Evolutionary conservation across 352 stramenopile genomes (phyloP), one percentile per base, ranked within the genome.

Genomic region (Phytophthora hybrid): DNA sequence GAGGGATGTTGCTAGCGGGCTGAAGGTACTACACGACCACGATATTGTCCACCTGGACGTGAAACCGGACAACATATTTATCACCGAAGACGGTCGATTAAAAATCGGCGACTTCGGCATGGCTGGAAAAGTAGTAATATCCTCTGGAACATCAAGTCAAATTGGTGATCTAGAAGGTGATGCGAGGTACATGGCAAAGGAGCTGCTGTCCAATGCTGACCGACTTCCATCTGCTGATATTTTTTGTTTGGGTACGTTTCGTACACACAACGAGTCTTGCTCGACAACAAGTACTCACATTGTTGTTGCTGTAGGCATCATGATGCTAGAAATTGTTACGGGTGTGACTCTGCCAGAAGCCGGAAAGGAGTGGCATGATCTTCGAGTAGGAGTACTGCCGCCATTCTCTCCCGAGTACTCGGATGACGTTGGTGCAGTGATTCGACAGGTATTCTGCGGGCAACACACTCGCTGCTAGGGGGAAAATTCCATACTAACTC

Each of bases 31-130:
- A 7, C 94, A 98, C 78, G 85, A 84, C 1, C 83, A 97, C 57
- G 73, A 83, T 0, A 88, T 99, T 34, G 93, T 99, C 19, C 97
- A 99, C 69, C 83, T 98, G 53, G 97, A 99, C 71, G 94, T 99
- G 69, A 99, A 99, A 73, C 96, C 97, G 13, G 94, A 96, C n/a
- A 99, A 99, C 71, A 92, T 99, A 58, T 98, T 99, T 71, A 89
- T 97, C 31, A 83, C 84, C 2, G 63, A 78, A 16, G 58, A 88
- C 19, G 90, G 90, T 1, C 37, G 57, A 14, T 58, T 98, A 21
- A 97, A 97, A 70, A 83, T 98, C 59, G 93, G 90, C 14, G 97
- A 99, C 77, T 98, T 99, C 66, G 97, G 97, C 21, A 91, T 99
- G 70, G 94, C 96, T 0, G 88, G 83, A 9, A 79, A 88, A 39